These are phyloP conservation scores for Podospora pseudopauciseta DNA, from an alignment of 495 filamentous ascomycete genomes.

Conservation along the genomic window DNA sequence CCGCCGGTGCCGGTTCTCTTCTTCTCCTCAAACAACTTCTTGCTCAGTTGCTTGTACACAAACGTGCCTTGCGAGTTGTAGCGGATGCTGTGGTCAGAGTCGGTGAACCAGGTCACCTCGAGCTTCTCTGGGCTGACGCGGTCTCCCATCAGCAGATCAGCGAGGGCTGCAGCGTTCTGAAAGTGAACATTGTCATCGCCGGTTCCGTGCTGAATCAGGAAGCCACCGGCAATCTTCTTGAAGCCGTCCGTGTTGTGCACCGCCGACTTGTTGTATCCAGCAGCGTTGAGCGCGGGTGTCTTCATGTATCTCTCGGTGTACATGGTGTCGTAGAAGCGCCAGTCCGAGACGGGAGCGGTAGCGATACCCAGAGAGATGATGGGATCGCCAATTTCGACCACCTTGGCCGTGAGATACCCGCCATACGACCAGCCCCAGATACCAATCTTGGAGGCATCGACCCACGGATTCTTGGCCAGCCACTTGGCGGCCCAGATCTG, in stretches of 20 bases:
- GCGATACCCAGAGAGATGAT: conserved; percentile 52
- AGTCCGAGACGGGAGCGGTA: conserved; percentile 55
- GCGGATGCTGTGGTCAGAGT: conserved; percentile 50
- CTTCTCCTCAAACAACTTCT: conserved; percentile 31
- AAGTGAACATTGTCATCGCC: conserved; percentile 62
- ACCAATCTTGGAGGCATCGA: conserved; percentile 50
- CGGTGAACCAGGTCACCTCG: conserved; percentile 51
- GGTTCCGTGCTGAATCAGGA: conserved; percentile 54
- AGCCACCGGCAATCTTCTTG: conserved; percentile 48
- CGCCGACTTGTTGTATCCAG: conserved; percentile 46
- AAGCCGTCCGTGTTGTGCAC: conserved; percentile 47
- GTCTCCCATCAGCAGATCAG: conserved; percentile 48
- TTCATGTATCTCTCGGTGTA: conserved; percentile 68
- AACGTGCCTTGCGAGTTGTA: conserved; percentile 45
- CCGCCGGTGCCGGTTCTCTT: conserved; percentile 10
- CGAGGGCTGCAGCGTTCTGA: conserved; percentile 51
- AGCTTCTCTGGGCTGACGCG: conserved; percentile 52
- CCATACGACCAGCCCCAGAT: conserved; percentile 61
- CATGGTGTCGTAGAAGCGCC: conserved; percentile 61
- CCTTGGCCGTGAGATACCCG: conserved; percentile 55
- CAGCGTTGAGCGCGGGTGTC: conserved; percentile 43
- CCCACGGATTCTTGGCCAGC: conserved; percentile 40
- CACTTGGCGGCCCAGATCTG: conserved; percentile 54
- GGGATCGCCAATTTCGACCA: conserved; percentile 49
- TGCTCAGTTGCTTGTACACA: conserved; percentile 51